phyloP scores from a whole-genome alignment of 257 asterid genomes.

The Przewalskia tangutica region DNA sequence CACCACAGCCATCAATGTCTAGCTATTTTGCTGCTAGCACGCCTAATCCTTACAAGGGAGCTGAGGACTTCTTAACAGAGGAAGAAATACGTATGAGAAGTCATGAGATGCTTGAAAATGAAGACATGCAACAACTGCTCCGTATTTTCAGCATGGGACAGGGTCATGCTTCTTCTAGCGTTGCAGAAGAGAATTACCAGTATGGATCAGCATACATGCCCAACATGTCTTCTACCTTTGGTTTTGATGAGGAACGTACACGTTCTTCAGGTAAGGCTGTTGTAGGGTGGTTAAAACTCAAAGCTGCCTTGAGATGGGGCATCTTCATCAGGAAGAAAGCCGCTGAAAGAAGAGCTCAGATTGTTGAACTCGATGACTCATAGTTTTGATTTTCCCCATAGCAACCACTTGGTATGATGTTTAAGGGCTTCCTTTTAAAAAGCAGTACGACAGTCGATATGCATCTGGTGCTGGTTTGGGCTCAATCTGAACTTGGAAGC shows the following conservation, averaged over 20 bases:
- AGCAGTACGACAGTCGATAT: neutral
- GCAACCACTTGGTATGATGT: neutral
- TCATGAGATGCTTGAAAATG: slow-evolving; percentile 89
- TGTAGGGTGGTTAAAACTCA: slow-evolving; percentile 94
- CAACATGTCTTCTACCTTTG: slow-evolving; percentile 37
- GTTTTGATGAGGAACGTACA: slow-evolving; percentile 43
- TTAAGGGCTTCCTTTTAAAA: neutral
- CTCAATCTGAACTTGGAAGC: slow-evolving; percentile 1
- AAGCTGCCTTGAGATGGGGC: slow-evolving; percentile 98
- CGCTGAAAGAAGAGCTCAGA: slow-evolving; percentile 90
- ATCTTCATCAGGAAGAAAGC: slow-evolving; percentile 87
- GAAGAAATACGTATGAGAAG: slow-evolving; percentile 83
- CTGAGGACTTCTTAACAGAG: slow-evolving; percentile 51
- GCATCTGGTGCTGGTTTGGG: neutral
- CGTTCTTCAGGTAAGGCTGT: slow-evolving; percentile 97
- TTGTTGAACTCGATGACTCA: slow-evolving; percentile 66
- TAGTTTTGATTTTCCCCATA: slow-evolving; percentile 8
- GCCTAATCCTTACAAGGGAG: slow-evolving; percentile 43
- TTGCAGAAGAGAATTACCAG: slow-evolving; percentile 34
- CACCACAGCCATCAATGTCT: slow-evolving; percentile 39
- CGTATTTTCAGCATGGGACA: slow-evolving; percentile 63
- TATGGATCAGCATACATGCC: slow-evolving; percentile 45
- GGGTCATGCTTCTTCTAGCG: slow-evolving; percentile 32
- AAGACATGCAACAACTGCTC: slow-evolving; percentile 90
- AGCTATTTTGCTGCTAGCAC: slow-evolving; percentile 42